Evolutionary conservation across 177 flowering plant species (phyloP).

Genomic region (Vitis hybrid): DNA sequence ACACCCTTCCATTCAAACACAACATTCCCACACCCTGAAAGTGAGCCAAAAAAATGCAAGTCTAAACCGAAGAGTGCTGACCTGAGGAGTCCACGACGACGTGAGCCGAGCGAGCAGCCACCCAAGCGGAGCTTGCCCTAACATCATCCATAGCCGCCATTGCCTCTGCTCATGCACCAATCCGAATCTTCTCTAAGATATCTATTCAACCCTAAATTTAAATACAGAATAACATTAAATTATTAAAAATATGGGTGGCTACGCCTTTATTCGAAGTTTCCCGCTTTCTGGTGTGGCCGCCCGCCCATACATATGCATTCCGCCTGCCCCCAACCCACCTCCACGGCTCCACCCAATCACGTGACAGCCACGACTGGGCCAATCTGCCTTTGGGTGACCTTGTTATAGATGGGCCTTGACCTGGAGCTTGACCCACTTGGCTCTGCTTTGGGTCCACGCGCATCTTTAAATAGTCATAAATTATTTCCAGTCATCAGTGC

Average conservation of each 20-base stretch:
- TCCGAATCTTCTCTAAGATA: background rate
- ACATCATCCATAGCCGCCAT: slow-evolving; percentile 67
- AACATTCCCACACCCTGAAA: background rate
- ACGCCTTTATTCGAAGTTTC: slow-evolving; percentile 25
- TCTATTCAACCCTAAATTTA: slow-evolving; percentile 12
- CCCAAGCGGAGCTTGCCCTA: slow-evolving; percentile 81
- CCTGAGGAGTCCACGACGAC: slow-evolving; percentile 76
- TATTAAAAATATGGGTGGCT: background rate
- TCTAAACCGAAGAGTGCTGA: slow-evolving; percentile 9
- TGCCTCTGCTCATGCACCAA: background rate
- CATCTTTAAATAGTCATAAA: no score
- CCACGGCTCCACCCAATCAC: no score
- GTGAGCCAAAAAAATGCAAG: background rate
- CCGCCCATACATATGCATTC: no score
- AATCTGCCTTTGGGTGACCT: no score
- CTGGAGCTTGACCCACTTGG: no score
- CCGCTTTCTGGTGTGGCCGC: slow-evolving; percentile 19
- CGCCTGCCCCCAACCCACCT: no score
- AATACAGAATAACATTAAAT: background rate
- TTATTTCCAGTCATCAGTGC: no score
- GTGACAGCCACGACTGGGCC: no score
- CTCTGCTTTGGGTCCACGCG: no score
- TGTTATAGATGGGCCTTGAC: no score
- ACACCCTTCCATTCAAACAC: background rate
- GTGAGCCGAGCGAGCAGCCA: slow-evolving; percentile 68